Conservation (phyloP, 73 alveolate genomes). For the Paramecium tetraurelia region DNA sequence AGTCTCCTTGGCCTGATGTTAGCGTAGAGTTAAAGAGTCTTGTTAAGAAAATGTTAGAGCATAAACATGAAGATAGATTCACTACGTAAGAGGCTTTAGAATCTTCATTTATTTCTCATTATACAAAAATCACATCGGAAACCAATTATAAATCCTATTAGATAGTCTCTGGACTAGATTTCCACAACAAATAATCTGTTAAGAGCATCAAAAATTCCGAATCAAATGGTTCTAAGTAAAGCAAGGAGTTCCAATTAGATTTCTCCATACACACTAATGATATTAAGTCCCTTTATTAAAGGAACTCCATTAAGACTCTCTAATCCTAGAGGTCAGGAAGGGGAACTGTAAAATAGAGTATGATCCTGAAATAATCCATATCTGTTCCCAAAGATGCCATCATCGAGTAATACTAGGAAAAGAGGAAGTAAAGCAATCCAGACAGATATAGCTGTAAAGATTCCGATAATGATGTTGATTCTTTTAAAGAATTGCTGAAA, state of each 20-base stretch:
- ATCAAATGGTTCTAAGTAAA: neutral
- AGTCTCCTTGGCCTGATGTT: slow-evolving; percentile 3
- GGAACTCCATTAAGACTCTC: neutral
- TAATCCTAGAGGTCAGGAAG: slow-evolving; percentile 26
- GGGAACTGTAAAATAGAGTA: neutral
- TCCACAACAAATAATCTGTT: neutral
- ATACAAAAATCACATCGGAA: neutral
- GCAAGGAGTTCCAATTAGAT: slow-evolving; percentile 11
- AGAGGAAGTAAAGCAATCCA: neutral
- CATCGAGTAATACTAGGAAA: neutral
- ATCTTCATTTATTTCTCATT: neutral
- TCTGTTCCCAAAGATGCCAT: slow-evolving; percentile 15
- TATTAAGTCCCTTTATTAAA: slow-evolving; percentile 11
- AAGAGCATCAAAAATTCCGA: neutral
- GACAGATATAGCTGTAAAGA: neutral
- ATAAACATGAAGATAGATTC: neutral
- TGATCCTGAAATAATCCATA: neutral
- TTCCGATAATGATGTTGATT: neutral
- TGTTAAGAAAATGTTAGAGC: neutral
- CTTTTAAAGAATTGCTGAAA: neutral
- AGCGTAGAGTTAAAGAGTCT: neutral
- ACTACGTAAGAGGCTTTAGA: neutral
- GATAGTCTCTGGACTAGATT: neutral
- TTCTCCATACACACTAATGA: slow-evolving; percentile 28
- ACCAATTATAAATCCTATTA: neutral